Percentiles rank a stretch among this genome's conserved stretches.
These are phyloP conservation scores for Hura crepitans DNA, from an alignment of 441 rosid genomes.

Conservation along the genomic window DNA sequence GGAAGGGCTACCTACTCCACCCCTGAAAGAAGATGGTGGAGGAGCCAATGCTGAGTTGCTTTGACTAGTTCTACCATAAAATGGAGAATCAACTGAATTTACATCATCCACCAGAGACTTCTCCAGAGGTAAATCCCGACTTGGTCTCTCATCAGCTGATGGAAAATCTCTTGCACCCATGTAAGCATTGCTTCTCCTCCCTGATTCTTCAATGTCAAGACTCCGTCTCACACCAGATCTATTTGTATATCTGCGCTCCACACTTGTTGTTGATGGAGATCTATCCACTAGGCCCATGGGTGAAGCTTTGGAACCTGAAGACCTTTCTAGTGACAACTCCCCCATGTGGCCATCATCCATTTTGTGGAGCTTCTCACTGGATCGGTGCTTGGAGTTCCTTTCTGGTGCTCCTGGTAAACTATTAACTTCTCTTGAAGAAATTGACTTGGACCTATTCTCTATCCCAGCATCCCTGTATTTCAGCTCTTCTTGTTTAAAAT, in stretches of 20 bases:
- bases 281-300: slow-evolving; percentile 63
- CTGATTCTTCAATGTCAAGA: slow-evolving; percentile 72
- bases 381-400: slow-evolving; percentile 55
- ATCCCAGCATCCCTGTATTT: slow-evolving; percentile 41
- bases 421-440: slow-evolving; percentile 50
- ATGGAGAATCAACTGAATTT: slow-evolving; percentile 54
- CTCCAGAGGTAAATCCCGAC: slow-evolving; percentile 46
- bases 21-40: slow-evolving; percentile 62
- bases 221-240: slow-evolving; percentile 57
- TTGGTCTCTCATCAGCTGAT: slow-evolving; percentile 48
- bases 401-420: slow-evolving; percentile 56
- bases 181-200: slow-evolving; percentile 52
- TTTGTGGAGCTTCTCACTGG: slow-evolving; percentile 52
- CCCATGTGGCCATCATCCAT: slow-evolving; percentile 61
- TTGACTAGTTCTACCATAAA: slow-evolving; percentile 52
- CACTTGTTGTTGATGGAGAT: slow-evolving; percentile 74
- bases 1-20: slow-evolving; percentile 63
- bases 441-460: slow-evolving; percentile 53
- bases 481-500: slow-evolving; percentile 45
- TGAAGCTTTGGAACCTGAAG: slow-evolving; percentile 73
- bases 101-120: slow-evolving; percentile 59
- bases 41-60: slow-evolving; percentile 51
- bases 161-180: slow-evolving; percentile 51
- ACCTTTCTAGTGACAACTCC: slow-evolving; percentile 64
- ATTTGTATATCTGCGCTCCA: slow-evolving; percentile 66